phyloP scores from a whole-genome alignment of 306 rosid species.

The Medicago arabica region DNA sequence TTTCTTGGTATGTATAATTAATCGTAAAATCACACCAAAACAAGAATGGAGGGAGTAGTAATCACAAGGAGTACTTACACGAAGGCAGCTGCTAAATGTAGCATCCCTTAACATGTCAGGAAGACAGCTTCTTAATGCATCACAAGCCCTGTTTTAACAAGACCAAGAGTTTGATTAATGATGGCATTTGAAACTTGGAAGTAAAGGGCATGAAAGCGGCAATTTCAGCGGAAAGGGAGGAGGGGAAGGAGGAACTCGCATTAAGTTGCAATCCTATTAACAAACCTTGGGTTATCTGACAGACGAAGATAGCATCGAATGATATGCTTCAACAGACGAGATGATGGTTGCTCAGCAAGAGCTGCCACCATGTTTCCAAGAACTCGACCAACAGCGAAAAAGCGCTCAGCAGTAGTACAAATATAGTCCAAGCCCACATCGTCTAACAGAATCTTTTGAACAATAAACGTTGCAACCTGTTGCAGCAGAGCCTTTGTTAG shows the following conservation, averaged over 20 bases:
- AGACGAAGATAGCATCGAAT: constrained; percentile 93
- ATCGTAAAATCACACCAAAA: neutral
- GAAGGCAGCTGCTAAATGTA: constrained; percentile 86
- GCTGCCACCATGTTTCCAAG: constrained; percentile 84
- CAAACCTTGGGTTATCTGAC: constrained; percentile 85
- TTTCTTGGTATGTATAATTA: neutral
- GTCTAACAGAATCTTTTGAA: constrained; percentile 88
- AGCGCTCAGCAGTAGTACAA: constrained; percentile 93
- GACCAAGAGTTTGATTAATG: constrained; percentile 18
- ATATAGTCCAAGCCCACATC: constrained; percentile 94
- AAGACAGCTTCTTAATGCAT: constrained; percentile 91
- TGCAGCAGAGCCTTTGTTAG: constrained; percentile 45
- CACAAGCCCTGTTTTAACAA: constrained; percentile 77
- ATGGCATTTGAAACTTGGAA: neutral
- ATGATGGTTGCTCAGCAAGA: constrained; percentile 92
- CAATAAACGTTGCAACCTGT: constrained; percentile 91
- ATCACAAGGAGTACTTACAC: constrained; percentile 58
- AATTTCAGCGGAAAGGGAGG: neutral
- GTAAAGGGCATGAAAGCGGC: neutral
- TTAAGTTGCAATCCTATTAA: constrained; percentile 37
- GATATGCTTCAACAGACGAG: constrained; percentile 89
- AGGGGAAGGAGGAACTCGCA: neutral
- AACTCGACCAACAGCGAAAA: constrained; percentile 92
- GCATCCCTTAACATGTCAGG: constrained; percentile 90
- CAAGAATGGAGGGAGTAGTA: neutral